phyloP scores from a whole-genome alignment of 2,329 filamentous ascomycete species.

The Nemania serpens region DNA sequence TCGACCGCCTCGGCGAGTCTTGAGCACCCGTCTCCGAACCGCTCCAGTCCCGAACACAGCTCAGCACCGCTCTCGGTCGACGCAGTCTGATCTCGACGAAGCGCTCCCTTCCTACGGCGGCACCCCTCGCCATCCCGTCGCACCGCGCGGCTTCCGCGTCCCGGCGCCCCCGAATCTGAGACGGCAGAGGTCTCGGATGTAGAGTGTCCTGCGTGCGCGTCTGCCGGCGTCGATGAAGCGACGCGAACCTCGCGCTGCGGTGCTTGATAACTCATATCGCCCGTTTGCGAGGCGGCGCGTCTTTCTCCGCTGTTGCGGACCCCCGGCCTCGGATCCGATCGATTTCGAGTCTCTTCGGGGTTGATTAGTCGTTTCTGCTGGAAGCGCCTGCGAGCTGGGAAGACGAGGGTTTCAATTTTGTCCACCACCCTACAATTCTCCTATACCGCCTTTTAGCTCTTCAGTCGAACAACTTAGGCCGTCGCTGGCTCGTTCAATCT shows the following conservation, averaged over 20 bases:
- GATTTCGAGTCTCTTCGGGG: constrained; percentile 26
- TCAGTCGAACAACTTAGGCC: neutral
- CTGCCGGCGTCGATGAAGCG: constrained; percentile 23
- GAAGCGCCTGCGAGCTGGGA: constrained; percentile 27
- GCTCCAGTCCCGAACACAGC: constrained; percentile 10
- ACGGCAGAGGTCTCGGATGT: constrained; percentile 22
- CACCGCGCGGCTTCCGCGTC: constrained; percentile 25
- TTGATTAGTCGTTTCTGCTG: constrained; percentile 28
- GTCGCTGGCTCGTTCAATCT: neutral
- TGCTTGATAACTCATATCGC: constrained; percentile 22
- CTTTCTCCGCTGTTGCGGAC: constrained; percentile 28
- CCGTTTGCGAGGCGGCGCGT: constrained; percentile 19
- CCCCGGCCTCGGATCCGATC: constrained; percentile 25
- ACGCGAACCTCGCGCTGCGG: constrained; percentile 20
- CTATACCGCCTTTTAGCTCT: neutral
- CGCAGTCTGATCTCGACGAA: constrained; percentile 28
- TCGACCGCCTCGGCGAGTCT: constrained; percentile 24
- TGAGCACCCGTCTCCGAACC: constrained; percentile 17
- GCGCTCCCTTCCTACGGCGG: constrained; percentile 24
- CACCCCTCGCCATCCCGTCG: constrained; percentile 24
- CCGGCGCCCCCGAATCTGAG: constrained; percentile 27
- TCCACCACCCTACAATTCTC: neutral
- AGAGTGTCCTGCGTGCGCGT: constrained; percentile 19
- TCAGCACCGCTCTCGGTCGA: constrained; percentile 23
- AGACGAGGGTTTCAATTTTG: constrained; percentile 15